A percentile compares a stretch with the other conserved stretches of the same genome.
Evolutionary conservation across 129 eudicot genomes (phyloP).

Genomic region (Chrysanthemum makinoi): DNA sequence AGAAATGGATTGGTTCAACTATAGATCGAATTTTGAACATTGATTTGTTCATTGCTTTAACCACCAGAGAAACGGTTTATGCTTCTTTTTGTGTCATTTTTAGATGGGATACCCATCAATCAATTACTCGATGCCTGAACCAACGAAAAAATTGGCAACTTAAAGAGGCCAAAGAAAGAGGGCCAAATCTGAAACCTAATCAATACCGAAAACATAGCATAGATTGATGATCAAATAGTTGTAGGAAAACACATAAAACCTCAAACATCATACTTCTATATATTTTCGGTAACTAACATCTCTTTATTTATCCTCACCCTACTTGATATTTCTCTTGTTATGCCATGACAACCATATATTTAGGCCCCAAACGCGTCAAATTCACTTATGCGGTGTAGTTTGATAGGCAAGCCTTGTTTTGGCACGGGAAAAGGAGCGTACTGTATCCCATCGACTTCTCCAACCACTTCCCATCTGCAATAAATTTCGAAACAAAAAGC

Average conservation of each 20-base stretch:
- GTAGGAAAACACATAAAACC: background rate
- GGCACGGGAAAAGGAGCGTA: conserved; percentile 84
- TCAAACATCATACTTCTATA: background rate
- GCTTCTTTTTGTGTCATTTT: background rate
- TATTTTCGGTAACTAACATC: background rate
- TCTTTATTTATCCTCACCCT: conserved; percentile 5
- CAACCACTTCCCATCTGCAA: conserved; percentile 67
- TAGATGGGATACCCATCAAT: background rate
- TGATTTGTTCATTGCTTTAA: too few relatives aligned
- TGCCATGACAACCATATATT: background rate
- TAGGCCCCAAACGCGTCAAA: background rate
- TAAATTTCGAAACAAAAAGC: background rate
- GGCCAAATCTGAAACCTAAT: background rate
- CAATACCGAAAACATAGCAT: background rate
- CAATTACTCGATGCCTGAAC: background rate
- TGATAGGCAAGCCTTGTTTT: conserved; percentile 61
- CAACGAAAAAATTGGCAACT: background rate
- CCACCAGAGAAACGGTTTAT: too few relatives aligned
- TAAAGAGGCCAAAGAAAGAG: background rate
- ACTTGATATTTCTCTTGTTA: background rate
- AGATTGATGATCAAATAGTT: background rate
- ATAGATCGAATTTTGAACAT: too few relatives aligned
- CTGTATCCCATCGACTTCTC: conserved; percentile 56
- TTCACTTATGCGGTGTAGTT: conserved; percentile 20
- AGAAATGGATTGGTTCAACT: too few relatives aligned